Percentiles rank a stretch among this genome's conserved stretches.
Conservation (phyloP, 2,329 filamentous ascomycete genomes). For the Sporothrix pallida region DNA sequence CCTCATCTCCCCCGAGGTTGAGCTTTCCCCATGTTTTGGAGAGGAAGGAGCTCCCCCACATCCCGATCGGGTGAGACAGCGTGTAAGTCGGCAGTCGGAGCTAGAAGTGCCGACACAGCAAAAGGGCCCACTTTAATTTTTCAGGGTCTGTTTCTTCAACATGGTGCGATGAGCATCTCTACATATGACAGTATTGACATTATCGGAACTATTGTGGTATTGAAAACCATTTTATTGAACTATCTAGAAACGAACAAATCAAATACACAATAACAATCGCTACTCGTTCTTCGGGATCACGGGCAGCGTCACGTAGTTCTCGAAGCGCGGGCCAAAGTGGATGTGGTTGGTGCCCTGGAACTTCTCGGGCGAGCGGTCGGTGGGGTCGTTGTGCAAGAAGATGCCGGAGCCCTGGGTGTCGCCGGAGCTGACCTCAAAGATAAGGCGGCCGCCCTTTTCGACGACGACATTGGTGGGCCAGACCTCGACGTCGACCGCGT, state of each 20-base stretch:
- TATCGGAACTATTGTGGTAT: no score
- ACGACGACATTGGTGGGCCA: constrained; percentile 8
- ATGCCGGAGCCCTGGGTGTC: background rate
- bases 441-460: background rate
- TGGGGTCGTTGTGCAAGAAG: constrained; percentile 17
- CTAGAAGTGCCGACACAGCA: background rate
- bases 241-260: no score
- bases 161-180: no score
- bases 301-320: constrained; percentile 22
- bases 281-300: constrained; percentile 15
- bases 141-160: no score
- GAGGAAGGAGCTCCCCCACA: background rate
- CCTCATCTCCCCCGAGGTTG: background rate
- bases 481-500: constrained; percentile 1
- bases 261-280: background rate
- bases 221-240: no score
- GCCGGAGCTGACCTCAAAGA: background rate
- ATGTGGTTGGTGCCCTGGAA: constrained; percentile 28
- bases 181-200: no score
- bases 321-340: constrained; percentile 8
- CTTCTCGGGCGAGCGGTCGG: background rate
- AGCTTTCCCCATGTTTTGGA: background rate
- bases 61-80: background rate
- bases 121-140: background rate
- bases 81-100: constrained; percentile 9